Percentiles rank a stretch among this genome's conserved stretches.
phyloP scores from a whole-genome alignment of 345 rosid genomes.

The Pseudoturritis turrita region DNA sequence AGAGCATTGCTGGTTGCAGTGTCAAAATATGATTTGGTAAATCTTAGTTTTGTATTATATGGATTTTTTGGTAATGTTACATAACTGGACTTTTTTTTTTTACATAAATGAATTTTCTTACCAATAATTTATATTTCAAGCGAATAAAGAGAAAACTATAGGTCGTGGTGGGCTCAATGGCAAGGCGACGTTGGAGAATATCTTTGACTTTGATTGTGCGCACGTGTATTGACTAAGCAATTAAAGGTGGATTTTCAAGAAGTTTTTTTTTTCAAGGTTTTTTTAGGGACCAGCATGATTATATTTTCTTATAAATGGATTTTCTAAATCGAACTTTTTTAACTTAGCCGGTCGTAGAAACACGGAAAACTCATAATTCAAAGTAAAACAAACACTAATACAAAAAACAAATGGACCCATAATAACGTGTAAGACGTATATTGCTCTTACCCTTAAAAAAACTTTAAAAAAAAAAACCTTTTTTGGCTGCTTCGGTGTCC shows the following conservation, averaged over 20 bases:
- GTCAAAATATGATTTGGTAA: not conserved
- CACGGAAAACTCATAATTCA: not conserved
- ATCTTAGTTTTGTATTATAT: not conserved
- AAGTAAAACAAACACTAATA: not conserved
- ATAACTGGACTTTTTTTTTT: too few species aligned
- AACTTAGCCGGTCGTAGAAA: not conserved
- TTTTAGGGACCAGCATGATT: not conserved
- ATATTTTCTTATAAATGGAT: not conserved
- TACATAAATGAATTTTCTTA: not conserved
- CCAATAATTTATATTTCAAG: not conserved
- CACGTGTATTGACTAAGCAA: conserved; percentile 26
- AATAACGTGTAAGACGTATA: not conserved
- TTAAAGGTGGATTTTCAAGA: not conserved
- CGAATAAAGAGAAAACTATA: not conserved
- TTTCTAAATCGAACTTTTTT: not conserved
- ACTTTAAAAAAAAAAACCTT: not conserved
- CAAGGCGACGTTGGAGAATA: conserved; percentile 7
- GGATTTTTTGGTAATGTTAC: not conserved
- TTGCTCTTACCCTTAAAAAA: not conserved
- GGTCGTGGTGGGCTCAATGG: not conserved
- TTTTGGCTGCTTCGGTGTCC: conserved; percentile 18
- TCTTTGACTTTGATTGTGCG: conserved; percentile 23
- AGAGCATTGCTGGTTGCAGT: too few species aligned
- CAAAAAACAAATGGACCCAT: not conserved
- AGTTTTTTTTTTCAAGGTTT: too few species aligned